Evolutionary conservation across 257 asterid species (phyloP).

Genomic region (Solanum pinnatisectum): DNA sequence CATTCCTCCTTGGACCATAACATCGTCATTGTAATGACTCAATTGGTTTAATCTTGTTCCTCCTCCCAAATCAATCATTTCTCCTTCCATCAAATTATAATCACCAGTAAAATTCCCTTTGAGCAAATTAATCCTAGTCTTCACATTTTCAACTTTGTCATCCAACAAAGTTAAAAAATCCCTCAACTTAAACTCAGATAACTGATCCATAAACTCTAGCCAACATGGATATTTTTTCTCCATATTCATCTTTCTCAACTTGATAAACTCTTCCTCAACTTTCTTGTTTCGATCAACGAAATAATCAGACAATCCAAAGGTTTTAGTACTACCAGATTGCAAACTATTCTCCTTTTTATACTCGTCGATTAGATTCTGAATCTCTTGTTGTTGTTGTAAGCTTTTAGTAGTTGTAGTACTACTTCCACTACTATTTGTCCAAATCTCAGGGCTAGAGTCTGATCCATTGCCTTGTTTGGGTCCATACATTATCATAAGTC

Average conservation of each 20-base stretch:
- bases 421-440: conserved; percentile 32
- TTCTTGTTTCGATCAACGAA: conserved; percentile 30
- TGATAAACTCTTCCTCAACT: conserved; percentile 37
- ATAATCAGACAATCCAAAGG: conserved; percentile 34
- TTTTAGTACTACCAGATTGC: conserved; percentile 22
- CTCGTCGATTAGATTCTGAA: conserved; percentile 22
- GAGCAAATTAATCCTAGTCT: background rate
- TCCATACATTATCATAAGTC: conserved; percentile 56
- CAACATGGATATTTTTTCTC: conserved; percentile 40
- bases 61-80: background rate
- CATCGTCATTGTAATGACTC: background rate
- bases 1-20: background rate
- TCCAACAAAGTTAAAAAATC: conserved; percentile 12
- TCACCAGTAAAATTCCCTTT: background rate
- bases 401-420: background rate
- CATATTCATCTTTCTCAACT: conserved; percentile 23
- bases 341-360: conserved; percentile 29
- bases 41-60: background rate
- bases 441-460: conserved; percentile 22
- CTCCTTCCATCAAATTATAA: background rate
- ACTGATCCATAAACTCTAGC: conserved; percentile 5
- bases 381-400: conserved; percentile 6
- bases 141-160: conserved; percentile 1
- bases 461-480: conserved; percentile 19
- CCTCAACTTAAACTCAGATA: conserved; percentile 24